These are phyloP conservation scores for Cryptococcus sp. DNA, from an alignment of 1,284 basidiomycete genomes.

Conservation along the genomic window DNA sequence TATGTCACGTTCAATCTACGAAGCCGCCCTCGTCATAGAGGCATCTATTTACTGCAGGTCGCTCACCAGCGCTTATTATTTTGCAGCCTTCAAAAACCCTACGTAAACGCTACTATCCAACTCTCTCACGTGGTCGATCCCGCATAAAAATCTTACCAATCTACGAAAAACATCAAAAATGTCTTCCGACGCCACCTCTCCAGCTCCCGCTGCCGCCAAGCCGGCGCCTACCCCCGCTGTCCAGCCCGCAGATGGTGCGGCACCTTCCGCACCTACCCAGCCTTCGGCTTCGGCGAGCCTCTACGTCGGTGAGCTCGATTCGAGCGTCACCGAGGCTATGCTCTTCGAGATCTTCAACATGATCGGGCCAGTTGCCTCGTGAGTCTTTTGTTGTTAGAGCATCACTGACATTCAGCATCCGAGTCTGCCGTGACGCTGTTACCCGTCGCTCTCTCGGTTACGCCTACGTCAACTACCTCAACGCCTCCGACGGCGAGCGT, in stretches of 20 bases:
- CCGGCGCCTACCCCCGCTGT: conserved; percentile 26
- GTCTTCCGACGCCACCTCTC: conserved; percentile 38
- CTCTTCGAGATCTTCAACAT: conserved; percentile 99
- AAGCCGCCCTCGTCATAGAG: background rate
- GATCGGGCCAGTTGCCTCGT: conserved; percentile 98
- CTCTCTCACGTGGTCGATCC: conserved; percentile 43
- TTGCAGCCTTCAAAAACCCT: conserved; percentile 34
- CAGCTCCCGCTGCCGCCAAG: conserved; percentile 32
- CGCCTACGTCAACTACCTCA: conserved; percentile 99
- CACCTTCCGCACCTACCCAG: conserved; percentile 40
- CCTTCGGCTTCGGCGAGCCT: conserved; percentile 80
- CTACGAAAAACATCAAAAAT: conserved; percentile 22
- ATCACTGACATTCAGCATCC: conserved; percentile 65
- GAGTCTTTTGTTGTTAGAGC: conserved; percentile 18
- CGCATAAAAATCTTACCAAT: conserved; percentile 12
- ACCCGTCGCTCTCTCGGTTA: conserved; percentile 99
- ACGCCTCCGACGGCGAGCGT: conserved; percentile 95
- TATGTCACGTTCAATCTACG: conserved; percentile 2
- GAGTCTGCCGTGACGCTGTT: conserved; percentile 99
- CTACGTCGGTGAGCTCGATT: conserved; percentile 98
- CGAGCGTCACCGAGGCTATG: conserved; percentile 98
- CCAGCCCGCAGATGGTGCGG: conserved; percentile 23
- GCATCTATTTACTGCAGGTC: background rate
- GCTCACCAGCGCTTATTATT: background rate
- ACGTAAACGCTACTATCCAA: conserved; percentile 39